Evolutionary conservation across 2,329 filamentous ascomycete species (phyloP).

Genomic region (Verticillium tricorpus): DNA sequence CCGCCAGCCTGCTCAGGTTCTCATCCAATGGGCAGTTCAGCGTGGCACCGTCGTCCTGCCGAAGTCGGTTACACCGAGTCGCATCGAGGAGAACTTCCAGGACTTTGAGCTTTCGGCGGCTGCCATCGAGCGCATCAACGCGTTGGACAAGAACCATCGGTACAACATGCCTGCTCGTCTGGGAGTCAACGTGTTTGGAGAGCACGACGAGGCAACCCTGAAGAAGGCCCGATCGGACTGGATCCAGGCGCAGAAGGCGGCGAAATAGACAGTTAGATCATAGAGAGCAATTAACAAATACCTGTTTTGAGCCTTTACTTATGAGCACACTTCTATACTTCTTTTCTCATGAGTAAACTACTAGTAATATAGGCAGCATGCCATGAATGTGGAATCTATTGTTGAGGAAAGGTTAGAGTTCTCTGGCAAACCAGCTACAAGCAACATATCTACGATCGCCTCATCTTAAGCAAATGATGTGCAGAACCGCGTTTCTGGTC

Average conservation of each 20-base stretch:
- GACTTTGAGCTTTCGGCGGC: conserved; percentile 29
- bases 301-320: too few species aligned
- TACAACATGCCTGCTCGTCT: conserved; percentile 38
- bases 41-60: conserved; percentile 48
- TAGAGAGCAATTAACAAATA: neutral
- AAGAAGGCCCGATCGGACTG: conserved; percentile 28
- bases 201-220: conserved; percentile 30
- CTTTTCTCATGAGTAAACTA: too few species aligned
- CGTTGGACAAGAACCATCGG: conserved; percentile 31
- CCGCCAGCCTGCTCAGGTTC: conserved; percentile 46
- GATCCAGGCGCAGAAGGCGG: conserved; percentile 26
- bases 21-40: conserved; percentile 51
- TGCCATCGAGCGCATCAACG: conserved; percentile 30
- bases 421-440: too few species aligned
- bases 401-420: too few species aligned
- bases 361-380: too few species aligned
- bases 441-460: too few species aligned
- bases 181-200: conserved; percentile 38
- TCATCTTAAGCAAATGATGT: too few species aligned
- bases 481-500: too few species aligned
- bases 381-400: too few species aligned
- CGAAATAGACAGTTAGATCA: neutral
- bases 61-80: conserved; percentile 47
- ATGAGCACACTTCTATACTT: neutral
- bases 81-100: conserved; percentile 43